Conservation (phyloP, 768 basidiomycete genomes). For the Fomitopsis pulvina region DNA sequence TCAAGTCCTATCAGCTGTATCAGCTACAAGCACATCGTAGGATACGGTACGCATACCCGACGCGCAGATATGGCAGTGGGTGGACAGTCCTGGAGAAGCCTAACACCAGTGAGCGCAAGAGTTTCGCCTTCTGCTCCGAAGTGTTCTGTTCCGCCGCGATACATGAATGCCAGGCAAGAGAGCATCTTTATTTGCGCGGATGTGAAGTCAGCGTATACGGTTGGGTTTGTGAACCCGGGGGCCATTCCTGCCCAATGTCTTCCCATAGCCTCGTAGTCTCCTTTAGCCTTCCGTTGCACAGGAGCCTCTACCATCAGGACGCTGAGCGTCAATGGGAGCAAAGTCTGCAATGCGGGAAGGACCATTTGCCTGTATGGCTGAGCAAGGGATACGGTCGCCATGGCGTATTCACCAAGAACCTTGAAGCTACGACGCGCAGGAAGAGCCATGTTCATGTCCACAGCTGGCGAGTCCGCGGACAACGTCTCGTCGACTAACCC, state of each 20-base stretch:
- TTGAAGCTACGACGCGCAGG: constrained; percentile 85
- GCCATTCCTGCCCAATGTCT: constrained; percentile 80
- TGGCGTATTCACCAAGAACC: constrained; percentile 88
- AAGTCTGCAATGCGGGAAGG: constrained; percentile 57
- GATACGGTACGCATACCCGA: constrained; percentile 45
- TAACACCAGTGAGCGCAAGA: constrained; percentile 70
- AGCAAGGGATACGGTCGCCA: constrained; percentile 85
- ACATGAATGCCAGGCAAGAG: constrained; percentile 86
- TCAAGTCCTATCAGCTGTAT: constrained; percentile 59
- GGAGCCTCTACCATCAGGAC: constrained; percentile 74
- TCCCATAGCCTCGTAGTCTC: constrained; percentile 77
- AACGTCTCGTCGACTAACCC: constrained; percentile 70
- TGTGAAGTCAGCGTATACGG: constrained; percentile 77
- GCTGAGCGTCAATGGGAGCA: constrained; percentile 73
- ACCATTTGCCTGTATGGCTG: constrained; percentile 72
- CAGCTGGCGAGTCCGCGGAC: constrained; percentile 49
- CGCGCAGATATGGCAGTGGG: constrained; percentile 74
- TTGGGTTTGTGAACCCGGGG: constrained; percentile 61
- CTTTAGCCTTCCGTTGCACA: constrained; percentile 71
- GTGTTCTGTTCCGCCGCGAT: constrained; percentile 59
- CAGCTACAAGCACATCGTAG: background rate
- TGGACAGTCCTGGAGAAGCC: constrained; percentile 93
- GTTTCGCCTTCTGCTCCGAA: constrained; percentile 74
- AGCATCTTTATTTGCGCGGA: constrained; percentile 93
- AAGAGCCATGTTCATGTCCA: constrained; percentile 54